Conservation (phyloP, 1,284 basidiomycete genomes). For the Clitocybe nebularis region DNA sequence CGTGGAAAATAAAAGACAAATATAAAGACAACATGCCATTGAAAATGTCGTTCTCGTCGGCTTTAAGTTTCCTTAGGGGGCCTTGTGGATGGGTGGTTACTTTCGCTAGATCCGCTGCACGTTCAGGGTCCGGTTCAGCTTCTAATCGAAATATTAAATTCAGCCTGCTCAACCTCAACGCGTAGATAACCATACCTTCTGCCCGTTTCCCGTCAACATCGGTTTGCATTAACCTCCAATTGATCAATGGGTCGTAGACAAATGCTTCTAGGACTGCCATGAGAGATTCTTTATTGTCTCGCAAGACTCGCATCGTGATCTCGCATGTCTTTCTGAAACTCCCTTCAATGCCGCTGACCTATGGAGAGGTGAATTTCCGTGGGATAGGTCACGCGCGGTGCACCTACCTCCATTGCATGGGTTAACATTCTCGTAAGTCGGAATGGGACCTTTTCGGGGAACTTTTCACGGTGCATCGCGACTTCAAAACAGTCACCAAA, state of each 20-base stretch:
- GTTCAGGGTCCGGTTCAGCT: slow-evolving; percentile 44
- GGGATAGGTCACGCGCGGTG: background rate
- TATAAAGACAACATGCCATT: slow-evolving; percentile 45
- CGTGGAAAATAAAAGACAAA: background rate
- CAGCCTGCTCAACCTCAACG: slow-evolving; percentile 2
- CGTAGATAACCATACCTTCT: slow-evolving; percentile 45
- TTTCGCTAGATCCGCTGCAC: slow-evolving; percentile 59
- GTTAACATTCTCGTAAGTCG: slow-evolving; percentile 97
- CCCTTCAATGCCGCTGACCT: slow-evolving; percentile 96
- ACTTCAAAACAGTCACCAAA: slow-evolving; percentile 96
- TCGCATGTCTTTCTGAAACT: slow-evolving; percentile 96
- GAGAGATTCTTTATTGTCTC: slow-evolving; percentile 96
- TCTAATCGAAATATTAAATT: slow-evolving; percentile 22
- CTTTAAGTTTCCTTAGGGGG: slow-evolving; percentile 69
- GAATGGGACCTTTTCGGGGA: slow-evolving; percentile 99
- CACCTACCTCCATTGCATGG: slow-evolving; percentile 94
- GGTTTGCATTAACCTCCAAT: slow-evolving; percentile 81
- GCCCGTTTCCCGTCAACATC: slow-evolving; percentile 60
- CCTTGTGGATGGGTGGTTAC: slow-evolving; percentile 73
- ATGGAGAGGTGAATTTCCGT: slow-evolving; percentile 13
- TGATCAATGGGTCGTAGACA: slow-evolving; percentile 86
- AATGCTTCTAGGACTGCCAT: slow-evolving; percentile 98
- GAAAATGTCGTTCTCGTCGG: slow-evolving; percentile 81
- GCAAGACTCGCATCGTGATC: slow-evolving; percentile 94
- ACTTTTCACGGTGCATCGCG: slow-evolving; percentile 96